Conservation (phyloP, 805 yeast genomes). For the Lipomyces kockii region DNA sequence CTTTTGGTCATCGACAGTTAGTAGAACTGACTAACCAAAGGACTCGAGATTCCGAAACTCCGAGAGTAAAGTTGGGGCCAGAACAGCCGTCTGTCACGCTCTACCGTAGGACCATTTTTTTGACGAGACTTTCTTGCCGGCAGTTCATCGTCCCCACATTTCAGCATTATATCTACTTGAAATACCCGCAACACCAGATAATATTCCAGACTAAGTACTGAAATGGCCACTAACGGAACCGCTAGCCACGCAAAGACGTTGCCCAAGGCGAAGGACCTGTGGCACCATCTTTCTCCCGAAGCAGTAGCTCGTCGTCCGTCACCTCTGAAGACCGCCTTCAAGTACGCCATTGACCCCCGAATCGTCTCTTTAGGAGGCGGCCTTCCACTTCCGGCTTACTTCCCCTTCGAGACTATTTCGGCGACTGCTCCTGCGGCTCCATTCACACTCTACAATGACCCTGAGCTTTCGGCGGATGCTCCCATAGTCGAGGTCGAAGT, state of each 20-base stretch:
- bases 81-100: not conserved
- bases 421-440: constrained; percentile 79
- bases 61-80: not conserved
- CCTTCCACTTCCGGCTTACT: constrained; percentile 84
- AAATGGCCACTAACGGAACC: constrained; percentile 4
- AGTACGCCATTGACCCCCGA: constrained; percentile 71
- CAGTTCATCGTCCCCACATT: not conserved
- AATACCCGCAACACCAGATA: not conserved
- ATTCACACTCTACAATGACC: constrained; percentile 68
- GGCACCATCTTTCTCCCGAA: constrained; percentile 77
- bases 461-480: constrained; percentile 35
- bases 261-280: constrained; percentile 67
- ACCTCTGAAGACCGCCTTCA: constrained; percentile 82
- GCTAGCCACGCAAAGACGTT: constrained; percentile 4
- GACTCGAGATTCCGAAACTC: not conserved
- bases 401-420: constrained; percentile 82
- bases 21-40: not conserved
- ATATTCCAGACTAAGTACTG: not conserved
- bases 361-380: constrained; percentile 95
- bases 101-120: not conserved
- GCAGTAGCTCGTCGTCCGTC: constrained; percentile 77
- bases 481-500: constrained; percentile 45
- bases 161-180: not conserved
- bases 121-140: not conserved
- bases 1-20: not conserved